Evolutionary conservation across 1,139 yeast species (phyloP), one percentile per base, ranked within the genome.

Genomic region (Taphrina deformans): DNA sequence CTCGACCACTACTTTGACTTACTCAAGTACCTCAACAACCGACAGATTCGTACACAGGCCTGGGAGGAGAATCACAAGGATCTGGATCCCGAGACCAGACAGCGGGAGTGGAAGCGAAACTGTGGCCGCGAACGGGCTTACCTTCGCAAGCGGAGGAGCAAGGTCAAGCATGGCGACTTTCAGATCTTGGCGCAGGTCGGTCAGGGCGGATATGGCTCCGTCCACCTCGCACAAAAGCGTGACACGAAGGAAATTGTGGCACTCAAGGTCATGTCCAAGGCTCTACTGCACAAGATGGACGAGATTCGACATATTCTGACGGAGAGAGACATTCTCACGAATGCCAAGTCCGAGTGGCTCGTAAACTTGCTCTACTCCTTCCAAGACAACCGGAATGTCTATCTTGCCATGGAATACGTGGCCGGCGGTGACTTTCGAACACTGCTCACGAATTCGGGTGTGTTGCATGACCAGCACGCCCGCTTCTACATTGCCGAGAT

Each of bases 391-490:
- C 93, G 88, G 68, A 89, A 89, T 75, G 89, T 95, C 46, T 95
- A 89, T 72, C 80, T 95, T 72, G 99, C 99, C 1, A 95, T 95
- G 99, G 99, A 95, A 75, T 95, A 89, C 76, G 99, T 95, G 9
- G 97, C 99, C 3, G 99, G 99, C 67, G 99, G 99, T 61, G 99
- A 95, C 75, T 95, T 90, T 79, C 86, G 99, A 74, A 95, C 99
- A 0, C 79, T 95, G 69, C 83, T 95, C 70, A 92, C 91, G 76
- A 93, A 92, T 74, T 92, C 98, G 4, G 96, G 96, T 40, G 89
- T 89, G 67, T 79, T 95, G 71, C 89, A 89, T 68, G 96, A 98
- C 4, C 91, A 96, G 5, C 99, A 95, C 75, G 96, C 99, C 0
- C 83, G 98, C 68, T 95, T 93, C 76, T 95, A 95, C 76, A 84